These are phyloP conservation scores for Leccinum fuscescens DNA, from an alignment of 1,284 basidiomycete genomes.

Conservation along the genomic window DNA sequence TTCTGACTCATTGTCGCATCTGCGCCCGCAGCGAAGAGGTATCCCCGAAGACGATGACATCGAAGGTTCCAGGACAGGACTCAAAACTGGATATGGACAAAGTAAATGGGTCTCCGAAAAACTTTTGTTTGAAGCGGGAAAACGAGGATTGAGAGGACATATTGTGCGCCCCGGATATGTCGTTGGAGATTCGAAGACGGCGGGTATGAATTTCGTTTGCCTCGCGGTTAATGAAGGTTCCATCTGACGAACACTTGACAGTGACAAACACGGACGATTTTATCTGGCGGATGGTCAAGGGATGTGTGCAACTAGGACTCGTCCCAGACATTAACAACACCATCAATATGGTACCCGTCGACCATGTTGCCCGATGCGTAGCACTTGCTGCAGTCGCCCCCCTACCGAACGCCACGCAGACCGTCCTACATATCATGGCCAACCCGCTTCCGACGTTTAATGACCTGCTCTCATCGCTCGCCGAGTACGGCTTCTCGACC, in stretches of 20 bases:
- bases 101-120: conserved; percentile 99
- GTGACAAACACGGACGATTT: conserved; percentile 99
- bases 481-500: conserved; percentile 80
- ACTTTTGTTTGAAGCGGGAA: conserved; percentile 87
- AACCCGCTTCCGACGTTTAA: conserved; percentile 90
- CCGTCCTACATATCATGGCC: conserved; percentile 88
- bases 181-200: conserved; percentile 87
- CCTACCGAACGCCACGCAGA: conserved; percentile 48
- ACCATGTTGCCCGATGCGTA: conserved; percentile 89
- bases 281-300: conserved; percentile 97
- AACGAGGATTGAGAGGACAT: conserved; percentile 82
- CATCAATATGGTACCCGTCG: conserved; percentile 97
- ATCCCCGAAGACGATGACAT: conserved; percentile 89
- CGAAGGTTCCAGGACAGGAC: conserved; percentile 77
- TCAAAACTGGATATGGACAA: conserved; percentile 96
- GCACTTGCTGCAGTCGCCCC: conserved; percentile 68
- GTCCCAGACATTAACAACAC: conserved; percentile 98
- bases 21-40: conserved; percentile 52
- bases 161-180: conserved; percentile 96
- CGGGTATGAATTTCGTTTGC: conserved; percentile 53
- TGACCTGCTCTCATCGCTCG: conserved; percentile 75
- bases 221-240: conserved; percentile 1
- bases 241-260: conserved; percentile 28
- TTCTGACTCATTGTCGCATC: conserved; percentile 66
- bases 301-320: conserved; percentile 92